phyloP scores from a whole-genome alignment of 495 filamentous ascomycete species.

The Neurospora sp. region DNA sequence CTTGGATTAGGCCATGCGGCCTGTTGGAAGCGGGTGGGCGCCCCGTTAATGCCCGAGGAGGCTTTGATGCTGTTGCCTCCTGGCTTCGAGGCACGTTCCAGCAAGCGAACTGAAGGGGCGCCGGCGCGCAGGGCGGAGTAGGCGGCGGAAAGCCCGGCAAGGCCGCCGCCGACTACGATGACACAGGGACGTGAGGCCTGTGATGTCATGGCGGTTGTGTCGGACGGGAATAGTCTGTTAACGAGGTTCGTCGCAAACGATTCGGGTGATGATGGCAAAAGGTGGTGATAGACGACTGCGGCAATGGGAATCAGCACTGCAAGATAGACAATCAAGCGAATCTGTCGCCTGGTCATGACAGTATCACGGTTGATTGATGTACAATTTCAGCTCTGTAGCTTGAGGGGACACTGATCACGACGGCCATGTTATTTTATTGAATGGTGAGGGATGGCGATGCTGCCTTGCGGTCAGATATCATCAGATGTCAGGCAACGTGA shows the following conservation, averaged over 20 bases:
- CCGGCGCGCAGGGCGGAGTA: slow-evolving; percentile 35
- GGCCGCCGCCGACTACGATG: slow-evolving; percentile 42
- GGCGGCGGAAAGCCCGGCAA: slow-evolving; percentile 42
- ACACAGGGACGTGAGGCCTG: slow-evolving; percentile 13
- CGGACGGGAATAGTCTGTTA: not conserved
- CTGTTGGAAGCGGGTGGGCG: slow-evolving; percentile 42
- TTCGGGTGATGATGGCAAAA: not conserved
- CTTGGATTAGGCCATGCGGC: slow-evolving; percentile 4
- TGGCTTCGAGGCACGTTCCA: slow-evolving; percentile 45
- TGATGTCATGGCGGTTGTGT: not conserved
- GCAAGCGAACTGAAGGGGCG: slow-evolving; percentile 32
- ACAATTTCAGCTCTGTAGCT: not conserved
- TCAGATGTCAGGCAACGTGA: not conserved
- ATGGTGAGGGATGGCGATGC: not conserved
- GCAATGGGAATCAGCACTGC: slow-evolving; percentile 10
- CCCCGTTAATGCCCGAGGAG: slow-evolving; percentile 53
- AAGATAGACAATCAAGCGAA: slow-evolving; percentile 3
- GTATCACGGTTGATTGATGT: not conserved
- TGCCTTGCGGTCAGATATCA: not conserved
- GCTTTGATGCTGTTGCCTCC: slow-evolving; percentile 57
- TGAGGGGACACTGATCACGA: not conserved
- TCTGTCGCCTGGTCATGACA: slow-evolving; percentile 8
- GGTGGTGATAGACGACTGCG: slow-evolving; percentile 7
- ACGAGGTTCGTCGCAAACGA: not conserved
- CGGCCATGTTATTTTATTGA: not conserved